phyloP scores from a whole-genome alignment of 2,329 filamentous ascomycete species.

The Orbilia oligospora region DNA sequence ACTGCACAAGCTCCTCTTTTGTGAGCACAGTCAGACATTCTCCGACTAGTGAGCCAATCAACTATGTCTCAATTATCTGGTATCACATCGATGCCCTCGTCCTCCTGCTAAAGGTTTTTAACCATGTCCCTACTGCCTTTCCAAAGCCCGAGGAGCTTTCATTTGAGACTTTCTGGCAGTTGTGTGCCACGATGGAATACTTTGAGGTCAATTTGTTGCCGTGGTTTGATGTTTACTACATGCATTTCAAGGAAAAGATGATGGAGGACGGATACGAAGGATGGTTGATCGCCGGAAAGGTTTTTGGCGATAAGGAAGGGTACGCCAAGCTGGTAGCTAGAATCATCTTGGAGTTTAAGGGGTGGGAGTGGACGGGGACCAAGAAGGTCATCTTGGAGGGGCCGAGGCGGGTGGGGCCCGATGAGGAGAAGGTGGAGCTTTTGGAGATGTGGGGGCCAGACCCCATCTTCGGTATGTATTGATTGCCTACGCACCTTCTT shows the following conservation, averaged over 20 bases:
- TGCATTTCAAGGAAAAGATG: conserved; percentile 25
- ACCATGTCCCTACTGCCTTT: neutral
- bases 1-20: neutral
- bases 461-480: conserved; percentile 24
- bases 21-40: neutral
- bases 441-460: conserved; percentile 16
- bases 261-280: conserved; percentile 31
- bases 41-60: neutral
- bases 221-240: conserved; percentile 35
- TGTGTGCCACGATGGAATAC: neutral
- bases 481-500: too few relatives aligned
- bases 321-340: conserved; percentile 41
- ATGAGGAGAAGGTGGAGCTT: neutral
- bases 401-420: neutral
- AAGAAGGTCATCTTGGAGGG: conserved; percentile 18
- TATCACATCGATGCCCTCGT: neutral
- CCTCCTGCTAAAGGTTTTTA: neutral
- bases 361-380: conserved; percentile 9
- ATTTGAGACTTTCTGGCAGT: neutral
- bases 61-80: neutral
- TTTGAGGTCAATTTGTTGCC: neutral
- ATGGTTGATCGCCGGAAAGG: conserved; percentile 42
- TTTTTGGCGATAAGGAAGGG: conserved; percentile 25
- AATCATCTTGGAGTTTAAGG: conserved; percentile 41
- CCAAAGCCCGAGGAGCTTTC: neutral